These are phyloP conservation scores for Ophiostoma ulmi DNA, from an alignment of 2,329 filamentous ascomycete species.

Conservation along the genomic window DNA sequence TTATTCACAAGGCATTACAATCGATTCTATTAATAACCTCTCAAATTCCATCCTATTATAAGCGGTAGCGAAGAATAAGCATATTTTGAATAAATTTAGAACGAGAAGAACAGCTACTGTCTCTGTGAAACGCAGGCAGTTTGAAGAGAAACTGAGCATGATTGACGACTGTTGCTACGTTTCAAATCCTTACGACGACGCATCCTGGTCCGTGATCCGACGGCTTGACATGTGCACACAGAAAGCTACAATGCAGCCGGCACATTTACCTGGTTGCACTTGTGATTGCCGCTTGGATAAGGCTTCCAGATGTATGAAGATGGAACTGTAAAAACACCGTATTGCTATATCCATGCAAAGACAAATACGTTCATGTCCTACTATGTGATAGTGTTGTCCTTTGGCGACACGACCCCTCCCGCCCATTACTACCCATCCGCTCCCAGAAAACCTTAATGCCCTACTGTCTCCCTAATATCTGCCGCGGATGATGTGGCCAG, in stretches of 20 bases:
- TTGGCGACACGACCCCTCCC: constrained; percentile 6
- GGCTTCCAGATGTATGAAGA: neutral
- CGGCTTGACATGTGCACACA: neutral
- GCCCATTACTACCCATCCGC: constrained; percentile 1
- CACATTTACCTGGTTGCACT: neutral
- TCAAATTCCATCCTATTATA: neutral
- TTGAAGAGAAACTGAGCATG: neutral
- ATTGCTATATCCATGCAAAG: neutral
- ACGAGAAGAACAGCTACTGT: neutral
- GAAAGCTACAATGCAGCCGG: neutral
- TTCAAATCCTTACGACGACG: neutral
- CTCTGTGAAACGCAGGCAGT: neutral
- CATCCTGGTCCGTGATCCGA: neutral
- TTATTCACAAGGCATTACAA: neutral
- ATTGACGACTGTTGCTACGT: neutral
- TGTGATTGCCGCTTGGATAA: neutral
- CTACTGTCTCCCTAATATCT: constrained; percentile 18
- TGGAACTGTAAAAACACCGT: neutral
- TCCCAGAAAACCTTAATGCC: constrained; percentile 26
- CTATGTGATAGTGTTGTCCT: neutral
- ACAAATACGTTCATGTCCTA: neutral
- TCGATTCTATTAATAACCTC: neutral
- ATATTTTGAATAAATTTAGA: neutral
- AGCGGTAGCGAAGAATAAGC: neutral
- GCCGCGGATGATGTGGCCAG: constrained; percentile 9